Evolutionary conservation across 805 yeast genomes (phyloP).

Genomic region (Suhomyces sp.): DNA sequence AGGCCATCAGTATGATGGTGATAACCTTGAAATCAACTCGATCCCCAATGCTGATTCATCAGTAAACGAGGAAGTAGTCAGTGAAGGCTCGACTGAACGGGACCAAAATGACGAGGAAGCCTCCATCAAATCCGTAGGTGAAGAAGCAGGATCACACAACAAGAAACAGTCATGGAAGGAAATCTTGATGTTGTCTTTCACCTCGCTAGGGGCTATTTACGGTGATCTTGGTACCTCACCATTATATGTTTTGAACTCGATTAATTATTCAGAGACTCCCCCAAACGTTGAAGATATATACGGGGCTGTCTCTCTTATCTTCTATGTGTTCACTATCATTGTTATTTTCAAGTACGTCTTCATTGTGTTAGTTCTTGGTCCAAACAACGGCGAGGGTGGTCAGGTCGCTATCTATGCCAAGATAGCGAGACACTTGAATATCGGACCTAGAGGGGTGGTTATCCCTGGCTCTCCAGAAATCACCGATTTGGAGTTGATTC

Average conservation of each 20-base stretch:
- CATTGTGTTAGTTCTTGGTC: constrained; percentile 49
- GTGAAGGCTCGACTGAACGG: not conserved
- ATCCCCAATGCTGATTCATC: not conserved
- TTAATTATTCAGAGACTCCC: constrained; percentile 21
- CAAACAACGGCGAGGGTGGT: constrained; percentile 62
- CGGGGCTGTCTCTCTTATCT: constrained; percentile 52
- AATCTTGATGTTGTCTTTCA: constrained; percentile 31
- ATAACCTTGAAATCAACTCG: not conserved
- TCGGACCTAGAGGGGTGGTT: constrained; percentile 45
- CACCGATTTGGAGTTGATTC: constrained; percentile 25
- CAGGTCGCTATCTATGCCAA: constrained; percentile 63
- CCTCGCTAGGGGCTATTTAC: constrained; percentile 60
- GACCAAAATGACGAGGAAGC: constrained; percentile 10
- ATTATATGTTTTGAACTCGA: constrained; percentile 44
- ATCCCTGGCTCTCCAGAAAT: constrained; percentile 39
- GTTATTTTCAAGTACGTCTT: constrained; percentile 51
- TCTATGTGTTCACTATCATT: constrained; percentile 52
- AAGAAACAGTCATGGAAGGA: constrained; percentile 18
- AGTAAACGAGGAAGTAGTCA: not conserved
- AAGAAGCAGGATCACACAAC: not conserved
- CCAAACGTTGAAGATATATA: constrained; percentile 41
- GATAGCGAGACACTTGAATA: constrained; percentile 46
- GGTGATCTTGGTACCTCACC: constrained; percentile 67
- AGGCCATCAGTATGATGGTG: not conserved
- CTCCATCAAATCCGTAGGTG: constrained; percentile 5